These are phyloP conservation scores for Cytospora paraplurivora DNA, from an alignment of 2,329 filamentous ascomycete species.

Conservation along the genomic window DNA sequence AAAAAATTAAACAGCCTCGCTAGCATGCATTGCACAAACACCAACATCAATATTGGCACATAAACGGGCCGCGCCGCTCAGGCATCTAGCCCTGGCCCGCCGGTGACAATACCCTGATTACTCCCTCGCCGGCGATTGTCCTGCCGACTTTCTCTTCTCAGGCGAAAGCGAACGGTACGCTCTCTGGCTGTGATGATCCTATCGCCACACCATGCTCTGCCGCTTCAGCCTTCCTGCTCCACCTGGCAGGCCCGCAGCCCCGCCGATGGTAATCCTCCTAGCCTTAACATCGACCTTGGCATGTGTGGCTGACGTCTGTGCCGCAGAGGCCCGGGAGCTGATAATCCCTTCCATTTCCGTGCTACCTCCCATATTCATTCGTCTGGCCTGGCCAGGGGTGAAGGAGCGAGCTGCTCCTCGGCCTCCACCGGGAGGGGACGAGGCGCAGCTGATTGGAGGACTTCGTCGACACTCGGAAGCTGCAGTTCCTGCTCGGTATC, in stretches of 20 bases:
- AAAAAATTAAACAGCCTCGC: not conserved
- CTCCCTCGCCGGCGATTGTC: not conserved
- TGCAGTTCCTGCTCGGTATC: constrained; percentile 18
- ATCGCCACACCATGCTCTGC: constrained; percentile 34
- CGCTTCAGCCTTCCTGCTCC: constrained; percentile 24
- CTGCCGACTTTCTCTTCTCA: constrained; percentile 2
- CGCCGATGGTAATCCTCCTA: constrained; percentile 49
- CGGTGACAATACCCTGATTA: not conserved
- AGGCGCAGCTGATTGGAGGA: constrained; percentile 52
- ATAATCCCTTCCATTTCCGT: constrained; percentile 35
- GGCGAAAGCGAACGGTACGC: constrained; percentile 26
- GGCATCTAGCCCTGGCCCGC: too few species aligned
- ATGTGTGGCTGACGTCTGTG: constrained; percentile 18
- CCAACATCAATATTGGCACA: too few species aligned
- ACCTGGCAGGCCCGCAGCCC: constrained; percentile 33
- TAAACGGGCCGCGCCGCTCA: too few species aligned
- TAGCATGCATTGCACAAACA: too few species aligned
- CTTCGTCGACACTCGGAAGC: constrained; percentile 51
- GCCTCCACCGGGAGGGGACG: constrained; percentile 44
- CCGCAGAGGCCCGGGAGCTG: constrained; percentile 26
- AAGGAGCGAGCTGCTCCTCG: constrained; percentile 38
- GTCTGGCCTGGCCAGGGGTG: constrained; percentile 57
- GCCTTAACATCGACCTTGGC: constrained; percentile 33
- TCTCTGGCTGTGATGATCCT: constrained; percentile 28
- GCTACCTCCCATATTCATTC: constrained; percentile 57